phyloP scores from a whole-genome alignment of 2,329 filamentous ascomycete genomes.

The Alternaria gaisen region DNA sequence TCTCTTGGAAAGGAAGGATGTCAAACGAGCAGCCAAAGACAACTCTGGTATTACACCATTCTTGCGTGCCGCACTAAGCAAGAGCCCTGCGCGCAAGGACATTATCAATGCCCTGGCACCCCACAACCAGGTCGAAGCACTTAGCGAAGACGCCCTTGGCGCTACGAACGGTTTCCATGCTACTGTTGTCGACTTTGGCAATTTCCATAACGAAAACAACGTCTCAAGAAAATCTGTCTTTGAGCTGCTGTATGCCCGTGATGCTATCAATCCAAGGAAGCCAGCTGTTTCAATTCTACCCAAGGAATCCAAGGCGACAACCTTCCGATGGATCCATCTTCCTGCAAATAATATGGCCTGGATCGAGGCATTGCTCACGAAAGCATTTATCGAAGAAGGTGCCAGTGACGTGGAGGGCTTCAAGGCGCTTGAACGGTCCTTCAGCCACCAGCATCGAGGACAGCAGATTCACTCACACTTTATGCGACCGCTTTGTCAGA shows the following conservation, averaged over 20 bases:
- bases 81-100: constrained; percentile 43
- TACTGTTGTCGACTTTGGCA: constrained; percentile 52
- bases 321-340: constrained; percentile 58
- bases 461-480: constrained; percentile 67
- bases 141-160: constrained; percentile 46
- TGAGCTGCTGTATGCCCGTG: constrained; percentile 48
- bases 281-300: constrained; percentile 50
- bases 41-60: constrained; percentile 56
- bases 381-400: constrained; percentile 70
- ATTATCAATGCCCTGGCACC: constrained; percentile 55
- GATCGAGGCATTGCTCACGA: constrained; percentile 70
- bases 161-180: constrained; percentile 51
- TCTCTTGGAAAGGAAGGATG: constrained; percentile 47
- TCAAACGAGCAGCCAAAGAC: constrained; percentile 53
- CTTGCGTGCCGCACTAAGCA: constrained; percentile 53
- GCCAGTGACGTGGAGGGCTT: constrained; percentile 70
- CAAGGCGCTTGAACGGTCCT: constrained; percentile 68
- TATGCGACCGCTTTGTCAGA: constrained; percentile 68
- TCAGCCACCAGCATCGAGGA: constrained; percentile 69
- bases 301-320: constrained; percentile 52
- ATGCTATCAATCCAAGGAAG: constrained; percentile 45
- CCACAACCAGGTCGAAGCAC: constrained; percentile 50
- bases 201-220: constrained; percentile 48
- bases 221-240: constrained; percentile 45
- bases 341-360: constrained; percentile 65